Percentiles rank a stretch among this genome's conserved stretches.
Evolutionary conservation across 139 green algal species (phyloP).

Genomic region (Chlamydomonas asymmetrica): DNA sequence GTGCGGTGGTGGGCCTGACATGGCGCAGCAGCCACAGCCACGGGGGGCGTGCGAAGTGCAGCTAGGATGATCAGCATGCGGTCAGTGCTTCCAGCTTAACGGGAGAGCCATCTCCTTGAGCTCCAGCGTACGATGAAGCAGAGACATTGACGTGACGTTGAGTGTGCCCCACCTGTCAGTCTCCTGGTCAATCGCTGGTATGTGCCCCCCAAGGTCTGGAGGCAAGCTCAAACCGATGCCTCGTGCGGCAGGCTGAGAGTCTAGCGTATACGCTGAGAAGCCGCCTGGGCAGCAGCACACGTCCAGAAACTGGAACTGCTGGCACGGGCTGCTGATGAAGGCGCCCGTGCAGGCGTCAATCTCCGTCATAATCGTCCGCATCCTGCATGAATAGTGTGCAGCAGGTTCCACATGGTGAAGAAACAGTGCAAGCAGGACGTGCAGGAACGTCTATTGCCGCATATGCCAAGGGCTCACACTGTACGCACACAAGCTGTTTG

Average conservation of each 20-base stretch:
- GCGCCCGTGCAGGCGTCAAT: slow-evolving; percentile 25
- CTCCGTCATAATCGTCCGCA: slow-evolving; percentile 40
- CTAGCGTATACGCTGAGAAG: slow-evolving; percentile 28
- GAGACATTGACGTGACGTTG: background rate
- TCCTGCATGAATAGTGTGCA: background rate
- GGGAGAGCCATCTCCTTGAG: background rate
- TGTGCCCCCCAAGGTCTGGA: slow-evolving; percentile 31
- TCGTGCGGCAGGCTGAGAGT: slow-evolving; percentile 4
- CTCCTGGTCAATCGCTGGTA: slow-evolving; percentile 12
- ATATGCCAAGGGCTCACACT: too few relatives aligned
- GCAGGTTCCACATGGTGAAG: too few relatives aligned
- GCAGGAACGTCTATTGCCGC: too few relatives aligned
- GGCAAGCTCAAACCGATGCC: slow-evolving; percentile 37
- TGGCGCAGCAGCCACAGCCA: too few relatives aligned
- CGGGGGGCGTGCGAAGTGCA: too few relatives aligned
- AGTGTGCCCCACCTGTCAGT: background rate
- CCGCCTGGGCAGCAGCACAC: slow-evolving; percentile 46
- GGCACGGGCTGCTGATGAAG: background rate
- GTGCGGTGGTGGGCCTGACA: too few relatives aligned
- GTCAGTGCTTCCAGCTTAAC: background rate
- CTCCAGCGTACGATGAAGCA: background rate
- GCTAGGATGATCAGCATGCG: background rate
- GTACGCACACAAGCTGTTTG: too few relatives aligned
- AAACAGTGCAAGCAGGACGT: too few relatives aligned
- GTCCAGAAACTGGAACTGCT: slow-evolving; percentile 43